Base-by-base conservation (phyloP, 176 grass and related monocot species). In the Lolium rigidum region DNA sequence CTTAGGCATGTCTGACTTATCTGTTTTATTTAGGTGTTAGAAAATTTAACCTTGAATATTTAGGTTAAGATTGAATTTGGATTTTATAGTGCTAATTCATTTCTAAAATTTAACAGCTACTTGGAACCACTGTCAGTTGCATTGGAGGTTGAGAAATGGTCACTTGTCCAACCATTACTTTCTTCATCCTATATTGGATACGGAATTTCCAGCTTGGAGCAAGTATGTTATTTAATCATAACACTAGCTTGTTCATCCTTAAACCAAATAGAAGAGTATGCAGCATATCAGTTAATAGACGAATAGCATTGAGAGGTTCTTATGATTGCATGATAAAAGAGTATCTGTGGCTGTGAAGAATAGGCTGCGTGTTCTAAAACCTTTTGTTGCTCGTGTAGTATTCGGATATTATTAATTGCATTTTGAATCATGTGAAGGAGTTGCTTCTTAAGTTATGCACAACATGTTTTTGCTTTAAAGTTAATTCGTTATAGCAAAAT, bases 131-230 rank as follows among this genome's bases (percentile, higher is more conserved):
- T 99, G 54, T 99, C 97, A 80, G 69, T 97, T 90, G 94, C 90
- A 54, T 83, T 99, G 90, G 92, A 93, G 83, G 88, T 90, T 74
- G 89, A 91, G 80, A 97, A 97, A 84, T 99, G 97, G 97, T 96
- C 97, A 68, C 77, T 99, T 73, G 94, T 99, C 57, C 94, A 99
- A 78, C 90, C 97, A 79, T 90, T 99, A 77, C 88, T 99, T 70
- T 99, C 97, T 85, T 99, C 97, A 74, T 99, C 97, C 70, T 99
- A 99, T 87, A 91, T 67, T 78, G 97, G 97, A 88, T 99, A 99
- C 70, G 97, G 97, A 52, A 99, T 92, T 90, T 96, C 94, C 20
- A 99, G 92, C 90, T 92, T 99, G 88, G 78, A 97, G 55, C 90
- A 99, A 92, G 94, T 99, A 99, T 83, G 87, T 67, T 82, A 72